Percentiles rank a stretch among this genome's conserved stretches.
phyloP scores from a whole-genome alignment of 108 stramenopile species.

The Epithemia pelagica region DNA sequence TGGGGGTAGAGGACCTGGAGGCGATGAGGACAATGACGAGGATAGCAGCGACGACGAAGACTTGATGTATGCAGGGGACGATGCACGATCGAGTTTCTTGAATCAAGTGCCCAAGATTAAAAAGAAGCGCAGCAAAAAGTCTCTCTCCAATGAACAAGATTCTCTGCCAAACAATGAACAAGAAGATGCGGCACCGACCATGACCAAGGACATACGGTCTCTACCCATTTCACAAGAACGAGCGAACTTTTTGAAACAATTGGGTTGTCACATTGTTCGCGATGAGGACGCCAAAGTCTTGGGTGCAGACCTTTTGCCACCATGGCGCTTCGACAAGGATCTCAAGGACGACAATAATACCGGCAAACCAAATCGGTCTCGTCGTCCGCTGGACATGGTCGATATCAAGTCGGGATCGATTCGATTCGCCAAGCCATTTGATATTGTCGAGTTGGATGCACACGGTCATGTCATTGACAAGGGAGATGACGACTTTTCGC shows the following conservation, averaged over 20 bases:
- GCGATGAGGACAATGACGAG: conserved; percentile 11
- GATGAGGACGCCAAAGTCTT: conserved; percentile 63
- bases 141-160: background rate
- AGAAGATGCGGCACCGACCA: background rate
- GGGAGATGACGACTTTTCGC: conserved; percentile 77
- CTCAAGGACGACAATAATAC: background rate
- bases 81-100: background rate
- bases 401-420: conserved; percentile 14
- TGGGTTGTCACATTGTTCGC: conserved; percentile 67
- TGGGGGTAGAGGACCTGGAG: background rate
- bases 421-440: conserved; percentile 69
- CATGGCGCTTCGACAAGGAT: conserved; percentile 39
- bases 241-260: conserved; percentile 48
- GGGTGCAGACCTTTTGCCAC: conserved; percentile 62
- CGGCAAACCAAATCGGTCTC: too few relatives aligned
- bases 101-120: background rate
- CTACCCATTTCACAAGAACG: conserved; percentile 53
- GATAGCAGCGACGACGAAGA: conserved; percentile 53
- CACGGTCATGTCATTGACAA: conserved; percentile 75
- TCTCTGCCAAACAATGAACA: background rate
- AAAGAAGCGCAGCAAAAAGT: background rate
- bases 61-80: conserved; percentile 34
- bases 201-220: conserved; percentile 22
- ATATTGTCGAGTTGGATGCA: conserved; percentile 74
- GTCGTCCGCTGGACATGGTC: background rate